Evolutionary conservation across 1,139 yeast genomes (phyloP).

Genomic region (Candida labiduridarum): DNA sequence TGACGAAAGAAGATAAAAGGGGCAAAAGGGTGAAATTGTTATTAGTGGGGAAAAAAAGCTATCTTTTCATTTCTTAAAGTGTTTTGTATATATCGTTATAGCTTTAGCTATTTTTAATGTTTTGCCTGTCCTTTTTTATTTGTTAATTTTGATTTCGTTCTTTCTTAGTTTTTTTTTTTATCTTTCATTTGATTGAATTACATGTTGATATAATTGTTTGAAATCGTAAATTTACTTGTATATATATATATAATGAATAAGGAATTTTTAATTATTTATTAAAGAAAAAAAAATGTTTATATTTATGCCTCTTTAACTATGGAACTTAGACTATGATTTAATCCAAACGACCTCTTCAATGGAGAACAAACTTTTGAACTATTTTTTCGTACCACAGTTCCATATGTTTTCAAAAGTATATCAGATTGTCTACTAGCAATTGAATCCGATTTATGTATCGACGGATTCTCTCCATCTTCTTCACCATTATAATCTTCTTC

Average conservation of each 20-base stretch:
- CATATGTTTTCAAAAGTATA: slow-evolving; percentile 12
- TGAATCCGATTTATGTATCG: slow-evolving; percentile 2
- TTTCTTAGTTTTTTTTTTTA: neutral
- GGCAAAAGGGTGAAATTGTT: neutral
- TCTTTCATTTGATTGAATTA: neutral
- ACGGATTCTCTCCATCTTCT: neutral
- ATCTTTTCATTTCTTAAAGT: neutral
- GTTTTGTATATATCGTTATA: slow-evolving; percentile 9
- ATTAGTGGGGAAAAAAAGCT: neutral
- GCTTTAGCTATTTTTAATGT: neutral
- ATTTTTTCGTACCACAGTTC: slow-evolving; percentile 11
- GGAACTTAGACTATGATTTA: slow-evolving; percentile 12
- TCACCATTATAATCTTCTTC: slow-evolving; percentile 2
- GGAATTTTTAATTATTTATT: neutral
- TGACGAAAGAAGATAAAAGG: neutral
- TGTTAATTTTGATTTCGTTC: neutral
- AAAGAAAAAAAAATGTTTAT: neutral
- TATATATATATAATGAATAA: slow-evolving; percentile 1
- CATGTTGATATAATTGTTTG: slow-evolving; percentile 1
- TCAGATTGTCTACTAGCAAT: slow-evolving; percentile 8
- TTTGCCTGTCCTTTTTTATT: neutral
- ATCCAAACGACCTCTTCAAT: slow-evolving; percentile 12
- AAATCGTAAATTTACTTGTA: slow-evolving; percentile 1
- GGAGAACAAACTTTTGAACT: slow-evolving; percentile 4
- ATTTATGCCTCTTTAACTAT: neutral